phyloP scores from a whole-genome alignment of 805 yeast species.

The Starmerella etchellsii region DNA sequence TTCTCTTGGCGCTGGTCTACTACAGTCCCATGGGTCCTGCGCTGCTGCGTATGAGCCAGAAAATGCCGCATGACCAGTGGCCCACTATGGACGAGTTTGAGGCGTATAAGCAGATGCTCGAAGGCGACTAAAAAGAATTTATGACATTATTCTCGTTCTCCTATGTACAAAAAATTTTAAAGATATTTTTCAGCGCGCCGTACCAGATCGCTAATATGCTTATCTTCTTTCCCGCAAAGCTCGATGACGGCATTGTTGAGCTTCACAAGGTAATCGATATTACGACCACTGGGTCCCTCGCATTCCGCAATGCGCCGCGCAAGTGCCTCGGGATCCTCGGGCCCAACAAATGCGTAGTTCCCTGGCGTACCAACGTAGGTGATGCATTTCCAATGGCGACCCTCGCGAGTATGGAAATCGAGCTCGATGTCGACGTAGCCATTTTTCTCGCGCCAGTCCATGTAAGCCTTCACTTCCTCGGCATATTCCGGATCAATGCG shows the following conservation, averaged over 20 bases:
- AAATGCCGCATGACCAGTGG: constrained; percentile 19
- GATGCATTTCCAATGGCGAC: constrained; percentile 35
- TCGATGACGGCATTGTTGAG: constrained; percentile 39
- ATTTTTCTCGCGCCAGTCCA: constrained; percentile 77
- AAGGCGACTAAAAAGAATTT: neutral
- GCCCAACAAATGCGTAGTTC: constrained; percentile 76
- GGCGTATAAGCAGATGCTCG: constrained; percentile 8
- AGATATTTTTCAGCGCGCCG: constrained; percentile 23
- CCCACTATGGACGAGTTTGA: constrained; percentile 24
- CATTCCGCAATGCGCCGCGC: constrained; percentile 46
- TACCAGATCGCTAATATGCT: constrained; percentile 32
- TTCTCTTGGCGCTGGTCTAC: constrained; percentile 32
- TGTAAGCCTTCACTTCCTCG: constrained; percentile 46
- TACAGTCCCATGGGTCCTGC: constrained; percentile 24
- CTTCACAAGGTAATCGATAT: constrained; percentile 52
- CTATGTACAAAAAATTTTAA: no score
- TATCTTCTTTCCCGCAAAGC: constrained; percentile 31
- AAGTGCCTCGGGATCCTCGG: constrained; percentile 47
- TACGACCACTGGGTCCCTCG: constrained; percentile 72
- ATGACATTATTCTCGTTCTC: no score
- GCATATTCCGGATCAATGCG: constrained; percentile 58
- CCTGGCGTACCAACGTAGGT: constrained; percentile 77
- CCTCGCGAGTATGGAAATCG: constrained; percentile 41
- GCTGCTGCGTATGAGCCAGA: constrained; percentile 20
- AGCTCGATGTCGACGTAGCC: constrained; percentile 67